Conservation (phyloP, 2,329 filamentous ascomycete genomes). For the Biscogniauxia marginata region DNA sequence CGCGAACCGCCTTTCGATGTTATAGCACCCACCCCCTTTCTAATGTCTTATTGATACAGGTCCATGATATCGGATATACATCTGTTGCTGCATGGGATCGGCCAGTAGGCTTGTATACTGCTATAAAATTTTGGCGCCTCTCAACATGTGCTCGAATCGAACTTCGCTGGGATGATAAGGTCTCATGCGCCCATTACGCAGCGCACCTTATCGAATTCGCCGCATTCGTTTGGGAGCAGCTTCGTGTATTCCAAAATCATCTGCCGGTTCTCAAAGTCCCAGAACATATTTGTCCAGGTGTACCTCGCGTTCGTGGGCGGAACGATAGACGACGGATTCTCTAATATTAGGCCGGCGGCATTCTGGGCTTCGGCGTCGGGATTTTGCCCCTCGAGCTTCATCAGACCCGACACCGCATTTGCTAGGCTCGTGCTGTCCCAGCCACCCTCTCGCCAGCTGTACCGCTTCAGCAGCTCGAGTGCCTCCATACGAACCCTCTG, state of each 20-base stretch:
- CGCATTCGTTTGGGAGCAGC: constrained; percentile 14
- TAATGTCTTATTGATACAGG: too few relatives aligned
- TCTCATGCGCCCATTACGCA: constrained; percentile 11
- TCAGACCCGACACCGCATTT: constrained; percentile 16
- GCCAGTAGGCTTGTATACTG: too few relatives aligned
- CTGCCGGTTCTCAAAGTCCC: constrained; percentile 24
- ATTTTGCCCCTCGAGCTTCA: constrained; percentile 24
- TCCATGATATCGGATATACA: too few relatives aligned
- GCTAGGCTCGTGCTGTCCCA: constrained; percentile 26
- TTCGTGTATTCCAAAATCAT: constrained; percentile 28
- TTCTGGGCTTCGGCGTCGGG: not conserved
- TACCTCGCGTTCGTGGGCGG: constrained; percentile 17
- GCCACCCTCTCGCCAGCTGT: constrained; percentile 23
- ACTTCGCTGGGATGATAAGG: too few relatives aligned
- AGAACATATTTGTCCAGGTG: constrained; percentile 28
- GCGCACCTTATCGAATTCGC: constrained; percentile 19
- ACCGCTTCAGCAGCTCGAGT: constrained; percentile 13
- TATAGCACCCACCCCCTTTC: too few relatives aligned
- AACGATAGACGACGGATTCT: too few relatives aligned
- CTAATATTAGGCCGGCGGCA: not conserved
- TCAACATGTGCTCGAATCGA: too few relatives aligned
- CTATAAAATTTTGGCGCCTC: too few relatives aligned
- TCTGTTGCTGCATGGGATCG: too few relatives aligned
- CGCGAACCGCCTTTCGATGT: too few relatives aligned
- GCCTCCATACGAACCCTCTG: constrained; percentile 16